A percentile compares a stretch with the other conserved stretches of the same genome.
phyloP scores from a whole-genome alignment of 768 basidiomycete species.

The Termitomyces bulborhizus region DNA sequence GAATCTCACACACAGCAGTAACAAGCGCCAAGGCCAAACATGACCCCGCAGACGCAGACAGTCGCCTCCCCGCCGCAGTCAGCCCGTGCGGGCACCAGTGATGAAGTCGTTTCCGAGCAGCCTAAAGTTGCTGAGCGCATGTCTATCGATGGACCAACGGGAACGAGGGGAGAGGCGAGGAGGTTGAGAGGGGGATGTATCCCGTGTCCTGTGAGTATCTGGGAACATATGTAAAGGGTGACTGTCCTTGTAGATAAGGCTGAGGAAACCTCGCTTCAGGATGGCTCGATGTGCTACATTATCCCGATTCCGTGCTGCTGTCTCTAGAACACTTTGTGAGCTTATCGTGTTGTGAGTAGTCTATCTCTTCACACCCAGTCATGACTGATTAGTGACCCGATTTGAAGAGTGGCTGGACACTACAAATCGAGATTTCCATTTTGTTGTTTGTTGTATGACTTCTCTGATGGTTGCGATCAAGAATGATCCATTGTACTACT shows the following conservation, averaged over 20 bases:
- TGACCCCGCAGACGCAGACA: not conserved
- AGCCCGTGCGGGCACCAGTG: not conserved
- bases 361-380: not conserved
- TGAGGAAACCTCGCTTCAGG: not conserved
- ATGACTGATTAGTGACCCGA: not conserved
- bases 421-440: no score
- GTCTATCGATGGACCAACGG: not conserved
- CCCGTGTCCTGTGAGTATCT: slow-evolving; percentile 11
- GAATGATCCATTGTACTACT: no score
- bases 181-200: slow-evolving; percentile 13
- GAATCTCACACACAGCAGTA: not conserved
- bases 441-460: no score
- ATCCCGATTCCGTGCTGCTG: slow-evolving; percentile 14
- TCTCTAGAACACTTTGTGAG: not conserved
- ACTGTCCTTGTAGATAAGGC: not conserved
- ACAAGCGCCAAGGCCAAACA: not conserved
- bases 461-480: no score
- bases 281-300: slow-evolving; percentile 11
- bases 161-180: slow-evolving; percentile 3
- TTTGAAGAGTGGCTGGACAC: not conserved
- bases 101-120: not conserved
- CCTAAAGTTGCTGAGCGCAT: not conserved
- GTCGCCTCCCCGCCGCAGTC: not conserved
- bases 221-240: not conserved
- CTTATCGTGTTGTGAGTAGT: not conserved